Evolutionary conservation across 768 basidiomycete genomes (phyloP).

Genomic region (Phaeotremella fagi): DNA sequence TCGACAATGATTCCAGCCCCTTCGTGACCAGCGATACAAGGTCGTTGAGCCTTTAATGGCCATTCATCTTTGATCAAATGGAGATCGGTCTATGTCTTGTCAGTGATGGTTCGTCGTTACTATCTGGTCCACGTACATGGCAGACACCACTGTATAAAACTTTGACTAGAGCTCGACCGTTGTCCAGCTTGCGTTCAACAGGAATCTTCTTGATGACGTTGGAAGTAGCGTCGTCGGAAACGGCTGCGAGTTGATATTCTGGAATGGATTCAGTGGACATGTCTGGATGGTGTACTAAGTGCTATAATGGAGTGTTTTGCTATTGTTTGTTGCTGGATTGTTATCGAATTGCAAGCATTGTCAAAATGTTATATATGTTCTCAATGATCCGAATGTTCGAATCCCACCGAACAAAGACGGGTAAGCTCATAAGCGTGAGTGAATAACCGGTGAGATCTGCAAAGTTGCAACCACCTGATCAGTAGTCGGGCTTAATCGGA

Average conservation of each 20-base stretch:
- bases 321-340: too few relatives aligned
- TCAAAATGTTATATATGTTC: too few relatives aligned
- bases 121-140: conserved; percentile 53
- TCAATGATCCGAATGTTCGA: too few relatives aligned
- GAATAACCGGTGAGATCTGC: too few relatives aligned
- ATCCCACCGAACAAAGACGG: too few relatives aligned
- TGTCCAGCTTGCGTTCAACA: conserved; percentile 36
- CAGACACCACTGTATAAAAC: conserved; percentile 77
- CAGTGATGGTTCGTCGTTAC: neutral
- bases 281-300: too few relatives aligned
- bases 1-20: conserved; percentile 78
- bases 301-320: too few relatives aligned
- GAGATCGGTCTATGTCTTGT: conserved; percentile 53
- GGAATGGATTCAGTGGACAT: conserved; percentile 21
- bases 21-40: conserved; percentile 55
- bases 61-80: conserved; percentile 73
- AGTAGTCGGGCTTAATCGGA: too few relatives aligned
- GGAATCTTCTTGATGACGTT: conserved; percentile 30
- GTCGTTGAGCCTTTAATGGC: conserved; percentile 55
- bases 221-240: conserved; percentile 9
- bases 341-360: too few relatives aligned
- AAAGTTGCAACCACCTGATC: too few relatives aligned
- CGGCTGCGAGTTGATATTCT: conserved; percentile 26
- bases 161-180: conserved; percentile 56
- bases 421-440: too few relatives aligned